Conservation (phyloP, 2,329 filamentous ascomycete species). For the Hansfordia pulvinata region DNA sequence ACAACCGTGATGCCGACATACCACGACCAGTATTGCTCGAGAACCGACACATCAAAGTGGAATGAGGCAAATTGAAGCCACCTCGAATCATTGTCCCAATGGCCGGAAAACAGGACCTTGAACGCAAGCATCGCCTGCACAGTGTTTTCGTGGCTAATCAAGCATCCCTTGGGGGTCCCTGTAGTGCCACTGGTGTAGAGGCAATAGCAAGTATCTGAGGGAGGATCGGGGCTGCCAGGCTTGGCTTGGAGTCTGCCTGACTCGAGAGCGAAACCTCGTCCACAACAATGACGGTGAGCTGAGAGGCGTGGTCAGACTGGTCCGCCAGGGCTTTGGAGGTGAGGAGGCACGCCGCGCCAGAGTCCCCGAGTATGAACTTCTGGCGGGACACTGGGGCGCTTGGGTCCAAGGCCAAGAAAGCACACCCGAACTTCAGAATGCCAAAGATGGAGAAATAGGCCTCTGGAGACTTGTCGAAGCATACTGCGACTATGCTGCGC, state of each 20-base stretch:
- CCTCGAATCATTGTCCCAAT: constrained; percentile 60
- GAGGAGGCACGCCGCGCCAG: constrained; percentile 48
- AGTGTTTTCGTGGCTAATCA: constrained; percentile 78
- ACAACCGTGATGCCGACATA: constrained; percentile 77
- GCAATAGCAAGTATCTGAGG: constrained; percentile 60
- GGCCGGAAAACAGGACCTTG: constrained; percentile 58
- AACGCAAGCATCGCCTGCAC: constrained; percentile 87
- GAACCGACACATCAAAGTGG: constrained; percentile 85
- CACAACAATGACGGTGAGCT: constrained; percentile 19
- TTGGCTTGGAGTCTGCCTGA: constrained; percentile 8
- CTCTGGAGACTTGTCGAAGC: constrained; percentile 75
- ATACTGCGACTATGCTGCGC: constrained; percentile 57
- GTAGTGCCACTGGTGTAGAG: constrained; percentile 83
- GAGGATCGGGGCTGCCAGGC: constrained; percentile 19
- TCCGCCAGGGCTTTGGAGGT: constrained; percentile 23
- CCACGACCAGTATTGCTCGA: constrained; percentile 96
- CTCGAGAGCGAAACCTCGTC: constrained; percentile 16
- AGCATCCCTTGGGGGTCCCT: constrained; percentile 74
- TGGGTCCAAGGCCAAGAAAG: constrained; percentile 70
- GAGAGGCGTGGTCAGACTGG: constrained; percentile 18
- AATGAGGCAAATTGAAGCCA: constrained; percentile 93
- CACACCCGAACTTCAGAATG: constrained; percentile 68
- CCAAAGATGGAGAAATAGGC: constrained; percentile 74
- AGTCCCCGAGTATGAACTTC: constrained; percentile 66
- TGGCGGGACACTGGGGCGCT: constrained; percentile 60